Evolutionary conservation across 768 basidiomycete genomes (phyloP), one percentile per base, ranked within the genome.

Genomic region (Leccinum rimulosum): DNA sequence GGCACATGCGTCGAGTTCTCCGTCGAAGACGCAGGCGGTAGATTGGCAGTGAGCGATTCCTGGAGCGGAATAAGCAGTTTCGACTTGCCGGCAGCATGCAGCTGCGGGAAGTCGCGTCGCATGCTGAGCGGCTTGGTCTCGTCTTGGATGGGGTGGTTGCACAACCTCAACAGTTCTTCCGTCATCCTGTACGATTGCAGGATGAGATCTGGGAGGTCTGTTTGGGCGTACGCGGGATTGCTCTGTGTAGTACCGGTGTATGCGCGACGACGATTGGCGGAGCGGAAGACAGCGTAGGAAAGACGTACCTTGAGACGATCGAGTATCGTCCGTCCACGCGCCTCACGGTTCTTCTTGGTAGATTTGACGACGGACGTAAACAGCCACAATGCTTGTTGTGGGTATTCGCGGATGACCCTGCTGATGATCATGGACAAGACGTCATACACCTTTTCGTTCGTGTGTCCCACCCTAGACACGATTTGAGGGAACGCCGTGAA

Each of bases 401-500:
- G 95, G 70, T 93, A 95, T 60, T 85, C 83, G 55, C 78, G 75
- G n/a, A 98, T 80, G 30, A 98, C 91, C 17, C 70, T 76, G 15
- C 77, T 73, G 56, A 98, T 93, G 35, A 98, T 81, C 50, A 70
- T 74, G 3, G 82, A 78, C 22, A 99, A 75, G 3, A 85, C 72
- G 0, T 69, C 72, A 68, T 83, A 87, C 3, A 93, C 87, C 1
- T 77, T 78, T 11, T 73, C 62, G 65, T 91, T 88, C 4, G 72
- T 74, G 63, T 97, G 92, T 12, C 88, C 89, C 33, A 99, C 88
- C 8, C 97, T 85, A 14, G 96, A 98, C 14, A 95, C 93, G 54
- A 98, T 92, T 78, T 98, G 97, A 3, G 95, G 95, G 62, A 98
- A 95, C 1, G 94, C 95, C 0, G 91, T 95, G 64, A 86, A 90